These are phyloP conservation scores for Trichophyton schoenleinii DNA, from an alignment of 2,329 filamentous ascomycete species.

Conservation along the genomic window DNA sequence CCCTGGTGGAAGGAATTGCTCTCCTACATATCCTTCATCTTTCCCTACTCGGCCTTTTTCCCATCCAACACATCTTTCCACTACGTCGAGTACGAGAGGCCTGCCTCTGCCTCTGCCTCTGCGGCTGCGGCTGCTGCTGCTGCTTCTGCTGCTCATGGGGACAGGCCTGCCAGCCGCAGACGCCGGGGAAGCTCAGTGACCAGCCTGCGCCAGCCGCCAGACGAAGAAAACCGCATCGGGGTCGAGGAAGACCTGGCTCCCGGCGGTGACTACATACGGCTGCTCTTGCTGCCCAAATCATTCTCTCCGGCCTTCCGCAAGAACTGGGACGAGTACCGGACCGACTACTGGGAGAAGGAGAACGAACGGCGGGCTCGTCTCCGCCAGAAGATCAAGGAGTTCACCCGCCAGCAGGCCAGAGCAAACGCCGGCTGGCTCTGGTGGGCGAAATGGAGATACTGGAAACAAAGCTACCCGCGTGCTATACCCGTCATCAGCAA, in stretches of 20 bases:
- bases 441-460: conserved; percentile 62
- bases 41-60: conserved; percentile 58
- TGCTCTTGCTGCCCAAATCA: conserved; percentile 81
- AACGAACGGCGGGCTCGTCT: conserved; percentile 75
- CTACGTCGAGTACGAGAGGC: conserved; percentile 47
- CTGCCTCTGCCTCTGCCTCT: conserved; percentile 6
- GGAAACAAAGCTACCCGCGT: conserved; percentile 18
- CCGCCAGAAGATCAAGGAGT: conserved; percentile 54
- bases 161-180: background rate
- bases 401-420: conserved; percentile 52
- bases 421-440: conserved; percentile 63
- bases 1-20: conserved; percentile 69
- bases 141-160: background rate
- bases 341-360: conserved; percentile 93
- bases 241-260: conserved; percentile 83
- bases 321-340: conserved; percentile 90
- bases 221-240: conserved; percentile 17
- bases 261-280: conserved; percentile 82
- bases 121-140: background rate
- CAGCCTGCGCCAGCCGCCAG: conserved; percentile 3
- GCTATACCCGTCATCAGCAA: conserved; percentile 2
- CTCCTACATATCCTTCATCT: conserved; percentile 60
- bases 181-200: conserved; percentile 5
- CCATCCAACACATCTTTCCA: conserved; percentile 57
- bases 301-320: conserved; percentile 91